Base-by-base conservation (phyloP, 371 early-diverging fungal species). In the Fennellomyces sp. region DNA sequence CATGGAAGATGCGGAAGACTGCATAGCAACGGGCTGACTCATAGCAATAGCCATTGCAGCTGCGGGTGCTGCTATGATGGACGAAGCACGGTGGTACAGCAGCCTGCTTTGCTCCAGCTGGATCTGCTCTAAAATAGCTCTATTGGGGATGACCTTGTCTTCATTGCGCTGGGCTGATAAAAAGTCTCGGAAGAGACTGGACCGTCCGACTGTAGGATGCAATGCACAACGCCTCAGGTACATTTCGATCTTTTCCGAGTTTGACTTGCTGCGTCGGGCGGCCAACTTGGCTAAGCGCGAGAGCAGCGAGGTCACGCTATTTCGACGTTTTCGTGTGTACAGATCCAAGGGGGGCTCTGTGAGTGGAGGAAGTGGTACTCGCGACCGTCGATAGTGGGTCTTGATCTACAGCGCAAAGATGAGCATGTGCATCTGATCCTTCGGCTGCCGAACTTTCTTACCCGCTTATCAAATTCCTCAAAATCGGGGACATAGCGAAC, bases 401-500 rank as follows among this genome's bases (percentile, higher is more conserved):
- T 57, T 63, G 15, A 63, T 56, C 63, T 63, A 41, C 26, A 48
- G 23, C 8, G 21, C 6, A 42, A 3, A 41, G 2, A 41, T 28
- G 47, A n/a, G 3, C 4, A 17, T 33, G 33, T n/a, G n/a, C n/a
- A n/a, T n/a, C n/a, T n/a, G n/a, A n/a, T n/a, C n/a, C n/a, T n/a
- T n/a, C n/a, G n/a, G n/a, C n/a, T n/a, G n/a, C n/a, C n/a, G n/a
- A n/a, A n/a, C n/a, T 45, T 23, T 47, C n/a, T 66, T 35, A 68
- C 71, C 36, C 76, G 63, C 25, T 47, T 33, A 52, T 86, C 81
- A 72, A 84, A 80, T 23, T 81, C 82, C 51, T 77, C 31, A 72
- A 86, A 78, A 66, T 86, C 86, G 30, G 81, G 73, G 55, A 83
- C 78, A 66, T 81, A 80, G 21, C 86, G 72, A 33, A 76, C 72